Evolutionary conservation across 768 basidiomycete species (phyloP).

Genomic region (Tephrocybe rancida): DNA sequence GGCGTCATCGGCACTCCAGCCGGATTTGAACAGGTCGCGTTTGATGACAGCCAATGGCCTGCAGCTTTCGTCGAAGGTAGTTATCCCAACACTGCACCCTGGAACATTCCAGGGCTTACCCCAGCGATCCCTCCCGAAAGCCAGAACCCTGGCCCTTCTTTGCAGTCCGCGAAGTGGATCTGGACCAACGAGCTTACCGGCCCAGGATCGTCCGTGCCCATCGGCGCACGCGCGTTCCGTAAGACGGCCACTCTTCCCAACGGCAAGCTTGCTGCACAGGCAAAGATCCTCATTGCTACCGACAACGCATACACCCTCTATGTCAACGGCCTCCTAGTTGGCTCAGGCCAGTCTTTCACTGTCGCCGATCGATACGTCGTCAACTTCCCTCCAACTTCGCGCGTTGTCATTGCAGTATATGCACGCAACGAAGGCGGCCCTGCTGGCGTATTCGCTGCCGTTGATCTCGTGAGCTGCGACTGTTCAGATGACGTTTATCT

Average conservation of each 20-base stretch:
- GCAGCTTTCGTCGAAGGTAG: slow-evolving; percentile 26
- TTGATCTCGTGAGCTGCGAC: slow-evolving; percentile 20
- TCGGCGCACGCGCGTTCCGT: slow-evolving; percentile 30
- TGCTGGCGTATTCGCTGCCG: slow-evolving; percentile 21
- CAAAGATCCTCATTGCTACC: slow-evolving; percentile 24
- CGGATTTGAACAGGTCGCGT: slow-evolving; percentile 30
- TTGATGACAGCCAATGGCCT: slow-evolving; percentile 31
- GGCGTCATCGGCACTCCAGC: slow-evolving; percentile 21
- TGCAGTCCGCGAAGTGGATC: slow-evolving; percentile 29
- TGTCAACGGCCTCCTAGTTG: slow-evolving; percentile 28
- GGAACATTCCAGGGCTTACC: slow-evolving; percentile 8
- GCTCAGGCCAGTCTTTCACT: slow-evolving; percentile 19
- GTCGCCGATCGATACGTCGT: slow-evolving; percentile 21
- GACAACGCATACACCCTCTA: slow-evolving; percentile 31
- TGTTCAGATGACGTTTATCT: slow-evolving; percentile 15
- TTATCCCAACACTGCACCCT: slow-evolving; percentile 14
- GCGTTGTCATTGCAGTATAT: slow-evolving; percentile 22
- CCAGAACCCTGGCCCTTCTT: slow-evolving; percentile 22
- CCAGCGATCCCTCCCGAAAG: slow-evolving; percentile 17
- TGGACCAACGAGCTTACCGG: slow-evolving; percentile 31
- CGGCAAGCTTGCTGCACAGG: slow-evolving; percentile 21
- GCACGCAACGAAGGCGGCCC: slow-evolving; percentile 14
- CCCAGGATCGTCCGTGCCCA: slow-evolving; percentile 18
- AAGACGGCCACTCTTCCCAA: slow-evolving; percentile 24
- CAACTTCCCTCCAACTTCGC: slow-evolving; percentile 14